Evolutionary conservation across 805 yeast genomes (phyloP).

Genomic region (Candida pseudofarinosa): DNA sequence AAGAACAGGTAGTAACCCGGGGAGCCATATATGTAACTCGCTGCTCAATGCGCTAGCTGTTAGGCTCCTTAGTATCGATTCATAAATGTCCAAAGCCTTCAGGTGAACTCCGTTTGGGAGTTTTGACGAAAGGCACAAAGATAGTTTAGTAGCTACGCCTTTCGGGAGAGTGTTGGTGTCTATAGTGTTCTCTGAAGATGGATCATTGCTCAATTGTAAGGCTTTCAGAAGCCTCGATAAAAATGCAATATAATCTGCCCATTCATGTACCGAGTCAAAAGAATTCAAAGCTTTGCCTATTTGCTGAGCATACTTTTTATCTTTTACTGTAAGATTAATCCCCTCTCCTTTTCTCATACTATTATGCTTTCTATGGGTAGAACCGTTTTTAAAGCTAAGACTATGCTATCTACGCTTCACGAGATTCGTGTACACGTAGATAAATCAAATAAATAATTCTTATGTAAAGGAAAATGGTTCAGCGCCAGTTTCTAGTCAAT

Average conservation of each 20-base stretch:
- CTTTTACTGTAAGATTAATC: conserved; percentile 43
- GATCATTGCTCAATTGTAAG: conserved; percentile 34
- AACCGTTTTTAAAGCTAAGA: neutral
- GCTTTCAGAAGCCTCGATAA: conserved; percentile 76
- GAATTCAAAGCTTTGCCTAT: conserved; percentile 68
- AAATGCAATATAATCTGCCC: conserved; percentile 97
- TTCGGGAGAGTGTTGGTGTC: conserved; percentile 62
- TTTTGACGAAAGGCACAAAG: conserved; percentile 74
- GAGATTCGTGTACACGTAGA: neutral
- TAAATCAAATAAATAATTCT: neutral
- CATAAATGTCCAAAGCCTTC: conserved; percentile 77
- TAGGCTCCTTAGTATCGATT: conserved; percentile 60
- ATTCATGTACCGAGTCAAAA: conserved; percentile 83
- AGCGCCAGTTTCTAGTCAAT: no score
- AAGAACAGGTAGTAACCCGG: conserved; percentile 87
- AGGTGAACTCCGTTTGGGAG: conserved; percentile 96
- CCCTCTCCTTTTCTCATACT: conserved; percentile 4
- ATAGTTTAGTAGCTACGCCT: conserved; percentile 64
- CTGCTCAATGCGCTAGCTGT: conserved; percentile 51
- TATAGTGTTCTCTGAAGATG: conserved; percentile 18
- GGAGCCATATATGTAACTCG: conserved; percentile 75
- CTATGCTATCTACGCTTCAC: neutral
- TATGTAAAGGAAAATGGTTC: neutral
- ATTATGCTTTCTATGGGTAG: neutral
- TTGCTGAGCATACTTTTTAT: conserved; percentile 61